These are phyloP conservation scores for Trichomonas vaginalis DNA, from an alignment of 208 protist species.

Conservation along the genomic window DNA sequence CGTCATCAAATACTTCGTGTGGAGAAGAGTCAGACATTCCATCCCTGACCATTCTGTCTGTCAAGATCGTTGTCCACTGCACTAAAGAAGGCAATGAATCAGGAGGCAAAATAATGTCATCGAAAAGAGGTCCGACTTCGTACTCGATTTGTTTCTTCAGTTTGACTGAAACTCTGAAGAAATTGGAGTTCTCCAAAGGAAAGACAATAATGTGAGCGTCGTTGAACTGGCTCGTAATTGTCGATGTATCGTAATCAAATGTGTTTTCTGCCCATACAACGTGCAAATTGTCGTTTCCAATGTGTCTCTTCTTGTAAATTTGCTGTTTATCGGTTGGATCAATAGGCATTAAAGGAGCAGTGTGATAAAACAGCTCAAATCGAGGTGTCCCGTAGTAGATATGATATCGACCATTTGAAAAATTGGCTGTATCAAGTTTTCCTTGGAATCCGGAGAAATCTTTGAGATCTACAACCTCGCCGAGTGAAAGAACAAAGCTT, in stretches of 20 bases:
- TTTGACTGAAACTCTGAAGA: not conserved
- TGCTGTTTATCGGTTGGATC: not conserved
- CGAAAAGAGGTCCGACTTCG: not conserved
- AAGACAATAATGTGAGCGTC: not conserved
- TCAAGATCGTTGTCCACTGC: not conserved
- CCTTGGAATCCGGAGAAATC: not conserved
- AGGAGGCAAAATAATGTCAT: not conserved
- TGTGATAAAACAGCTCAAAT: not conserved
- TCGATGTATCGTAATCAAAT: not conserved
- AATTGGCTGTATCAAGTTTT: not conserved
- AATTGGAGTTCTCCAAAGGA: not conserved
- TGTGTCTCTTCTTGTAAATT: slow-evolving; percentile 14
- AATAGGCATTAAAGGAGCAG: not conserved
- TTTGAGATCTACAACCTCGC: not conserved
- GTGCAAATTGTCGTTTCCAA: slow-evolving; percentile 2
- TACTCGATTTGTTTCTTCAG: not conserved
- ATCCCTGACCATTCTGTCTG: not conserved
- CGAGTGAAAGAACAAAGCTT: not conserved
- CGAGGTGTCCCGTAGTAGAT: not conserved
- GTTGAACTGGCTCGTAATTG: not conserved
- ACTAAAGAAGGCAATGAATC: not conserved
- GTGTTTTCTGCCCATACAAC: not conserved
- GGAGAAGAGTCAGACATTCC: not conserved
- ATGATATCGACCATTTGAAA: not conserved
- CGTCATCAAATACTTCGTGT: not conserved